Evolutionary conservation across 345 rosid species (phyloP), one percentile per base, ranked within the genome.

Genomic region (Carallia pectinifolia): DNA sequence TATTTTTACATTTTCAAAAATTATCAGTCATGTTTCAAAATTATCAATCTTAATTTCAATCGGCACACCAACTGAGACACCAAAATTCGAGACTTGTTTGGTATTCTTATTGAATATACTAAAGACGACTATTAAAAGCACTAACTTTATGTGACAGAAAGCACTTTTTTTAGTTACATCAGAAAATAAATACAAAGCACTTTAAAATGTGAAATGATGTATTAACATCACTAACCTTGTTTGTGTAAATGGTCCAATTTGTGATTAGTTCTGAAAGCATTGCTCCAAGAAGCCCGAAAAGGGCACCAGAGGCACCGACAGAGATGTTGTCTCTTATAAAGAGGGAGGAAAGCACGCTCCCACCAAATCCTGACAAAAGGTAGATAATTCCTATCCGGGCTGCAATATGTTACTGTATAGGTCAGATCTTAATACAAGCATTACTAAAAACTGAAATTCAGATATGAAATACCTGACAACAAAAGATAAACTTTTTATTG

Each of bases 181-280:
- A 4, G 50, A 44, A 44, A 12, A 12, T 44, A 44, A 12, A 12
- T 15, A 12, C 4, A 44, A 3, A 12, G 50, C 50, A 2, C 50
- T 44, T 12, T 15, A 30, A 37, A 19, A 52, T 17, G 6, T 31
- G n/a, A 23, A 60, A 40, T 48, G 15, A 36, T 3, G 39, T 23
- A n/a, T 18, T 30, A 73, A 15, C 56, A 18, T 55, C 53, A 37
- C 60, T 19, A 12, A 71, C 80, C 80, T 62, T 76, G 68, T 66
- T 76, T 30, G 65, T 53, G 29, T 76, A 76, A 44, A 76, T 61
- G 9, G 53, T 67, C 80, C 76, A 76, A 67, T 76, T 76, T 62
- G 76, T 71, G 58, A 76, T 9, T 15, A 76, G 68, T 58, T 76
- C 80, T 16, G 76, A 71, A 44, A 76, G 76, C 80, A 76, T 76